Evolutionary conservation across 2,329 filamentous ascomycete genomes (phyloP).

Genomic region (Trichoderma oligosporum): DNA sequence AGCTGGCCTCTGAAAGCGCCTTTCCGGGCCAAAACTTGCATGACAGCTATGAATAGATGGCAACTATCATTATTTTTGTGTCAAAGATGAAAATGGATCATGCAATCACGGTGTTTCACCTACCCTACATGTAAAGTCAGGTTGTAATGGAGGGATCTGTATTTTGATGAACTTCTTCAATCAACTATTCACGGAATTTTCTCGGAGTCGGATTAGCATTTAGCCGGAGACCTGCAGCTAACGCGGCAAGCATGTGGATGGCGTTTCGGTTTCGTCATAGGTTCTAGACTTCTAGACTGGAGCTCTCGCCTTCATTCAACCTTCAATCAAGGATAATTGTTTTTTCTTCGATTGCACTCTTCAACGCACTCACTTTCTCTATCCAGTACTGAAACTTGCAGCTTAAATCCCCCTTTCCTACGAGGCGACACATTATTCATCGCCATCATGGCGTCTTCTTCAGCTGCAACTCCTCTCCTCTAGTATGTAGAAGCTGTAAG

Average conservation of each 20-base stretch:
- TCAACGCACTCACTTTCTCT: background rate
- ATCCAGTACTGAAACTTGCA: background rate
- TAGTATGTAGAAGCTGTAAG: conserved; percentile 49
- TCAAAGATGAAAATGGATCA: background rate
- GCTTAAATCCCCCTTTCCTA: background rate
- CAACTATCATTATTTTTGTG: conserved; percentile 17
- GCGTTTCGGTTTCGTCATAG: conserved; percentile 20
- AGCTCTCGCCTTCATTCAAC: background rate
- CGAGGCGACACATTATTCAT: background rate
- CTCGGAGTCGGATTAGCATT: conserved; percentile 14
- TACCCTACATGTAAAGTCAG: background rate
- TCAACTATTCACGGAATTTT: background rate
- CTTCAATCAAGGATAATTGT: background rate
- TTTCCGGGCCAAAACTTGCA: conserved; percentile 31
- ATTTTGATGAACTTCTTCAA: background rate
- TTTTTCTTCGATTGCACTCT: background rate
- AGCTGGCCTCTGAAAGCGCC: conserved; percentile 27
- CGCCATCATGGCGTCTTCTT: conserved; percentile 64
- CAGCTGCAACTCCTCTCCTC: conserved; percentile 64
- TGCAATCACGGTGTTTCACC: too few relatives aligned
- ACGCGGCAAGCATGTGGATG: conserved; percentile 14
- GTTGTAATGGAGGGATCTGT: background rate
- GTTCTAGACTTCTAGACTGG: background rate
- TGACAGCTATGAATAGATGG: conserved; percentile 22
- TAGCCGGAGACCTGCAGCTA: conserved; percentile 3